Percentiles rank a stretch among this genome's conserved stretches.
Evolutionary conservation across 208 protist species (phyloP).

Genomic region (Crithidia fasciculata): DNA sequence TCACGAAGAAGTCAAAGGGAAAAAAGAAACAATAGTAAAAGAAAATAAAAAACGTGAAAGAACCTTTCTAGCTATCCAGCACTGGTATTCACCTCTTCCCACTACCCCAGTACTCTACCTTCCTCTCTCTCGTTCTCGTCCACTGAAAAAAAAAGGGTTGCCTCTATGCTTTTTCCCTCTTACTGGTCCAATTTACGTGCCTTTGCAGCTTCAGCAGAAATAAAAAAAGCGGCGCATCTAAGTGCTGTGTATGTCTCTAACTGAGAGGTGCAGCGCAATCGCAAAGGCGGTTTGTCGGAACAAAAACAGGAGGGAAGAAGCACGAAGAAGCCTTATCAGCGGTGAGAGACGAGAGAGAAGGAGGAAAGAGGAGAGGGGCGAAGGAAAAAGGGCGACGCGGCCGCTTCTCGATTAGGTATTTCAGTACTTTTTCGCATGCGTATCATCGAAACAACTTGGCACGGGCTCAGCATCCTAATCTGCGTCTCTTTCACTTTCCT

Average conservation of each 20-base stretch:
- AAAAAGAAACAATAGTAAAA: slow-evolving; percentile 21
- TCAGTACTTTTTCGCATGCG: slow-evolving; percentile 21
- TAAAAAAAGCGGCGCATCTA: no score
- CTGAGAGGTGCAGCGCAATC: no score
- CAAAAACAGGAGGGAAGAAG: neutral
- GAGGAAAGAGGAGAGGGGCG: neutral
- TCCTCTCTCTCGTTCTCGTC: no score
- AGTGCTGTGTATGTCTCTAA: no score
- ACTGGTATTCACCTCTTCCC: slow-evolving; percentile 39
- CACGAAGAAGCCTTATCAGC: slow-evolving; percentile 1
- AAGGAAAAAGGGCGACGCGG: slow-evolving; percentile 41
- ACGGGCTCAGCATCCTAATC: neutral
- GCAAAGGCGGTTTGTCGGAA: no score
- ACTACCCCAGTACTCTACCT: no score
- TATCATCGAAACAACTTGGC: slow-evolving; percentile 22
- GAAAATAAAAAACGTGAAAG: slow-evolving; percentile 35
- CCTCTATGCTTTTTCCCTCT: no score
- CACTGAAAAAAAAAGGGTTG: no score
- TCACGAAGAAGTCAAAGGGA: neutral
- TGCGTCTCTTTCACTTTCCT: neutral
- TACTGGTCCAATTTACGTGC: no score
- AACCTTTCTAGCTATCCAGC: slow-evolving; percentile 42
- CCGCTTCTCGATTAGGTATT: slow-evolving; percentile 62
- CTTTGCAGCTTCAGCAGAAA: no score
- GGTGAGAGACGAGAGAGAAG: no score